Base-by-base conservation (phyloP, 192 early-diverging fungal species). In the Irineochytrium annulatum region DNA sequence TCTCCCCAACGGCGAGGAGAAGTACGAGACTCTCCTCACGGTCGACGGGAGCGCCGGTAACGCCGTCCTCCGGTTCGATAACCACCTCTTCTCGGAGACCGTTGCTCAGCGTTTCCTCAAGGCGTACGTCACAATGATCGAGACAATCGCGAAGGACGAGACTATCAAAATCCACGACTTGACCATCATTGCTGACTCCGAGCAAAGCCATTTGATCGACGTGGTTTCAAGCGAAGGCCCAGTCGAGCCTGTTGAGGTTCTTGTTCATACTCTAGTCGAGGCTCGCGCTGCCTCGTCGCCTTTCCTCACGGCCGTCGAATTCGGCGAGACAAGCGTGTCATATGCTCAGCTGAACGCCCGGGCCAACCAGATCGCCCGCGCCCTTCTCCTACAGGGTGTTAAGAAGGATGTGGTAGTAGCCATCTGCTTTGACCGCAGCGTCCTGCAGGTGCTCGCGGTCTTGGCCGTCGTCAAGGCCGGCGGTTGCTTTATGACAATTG, bases 391-490 rank as follows among this genome's bases (percentile, higher is more conserved):
- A 22, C 26, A 17, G 6, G 55, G 62, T 43, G 52, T 34, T 26
- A 22, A 29, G 28, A 27, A n/a, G 2, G 62, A 31, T 5, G 20
- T 5, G 34, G 13, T 34, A n/a, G 62, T 63, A 8, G 62, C 37
- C 11, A 11, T 63, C 3, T 48, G 55, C 55, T 34, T 57, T 5
- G 43, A 43, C 32, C 62, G 62, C 41, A 17, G 27, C n/a, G 32
- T 63, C 20, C 29, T 37, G 33, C 20, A 31, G 35, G 27, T 63
- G 30, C 27, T 57, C 34, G 26, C 46, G 29, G 16, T 66, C 16
- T 37, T 66, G 28, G 64, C 34, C 13, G 30, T 66, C 39, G 19
- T 35, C 34, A 66, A 66, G 57, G 28, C 26, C 32, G 64, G 64
- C 2, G 60, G 26, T 34, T 55, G 45, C 30, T 66, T 48, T 32